phyloP scores from a whole-genome alignment of 1,139 yeast species.

The Insectozyma bohioensis region DNA sequence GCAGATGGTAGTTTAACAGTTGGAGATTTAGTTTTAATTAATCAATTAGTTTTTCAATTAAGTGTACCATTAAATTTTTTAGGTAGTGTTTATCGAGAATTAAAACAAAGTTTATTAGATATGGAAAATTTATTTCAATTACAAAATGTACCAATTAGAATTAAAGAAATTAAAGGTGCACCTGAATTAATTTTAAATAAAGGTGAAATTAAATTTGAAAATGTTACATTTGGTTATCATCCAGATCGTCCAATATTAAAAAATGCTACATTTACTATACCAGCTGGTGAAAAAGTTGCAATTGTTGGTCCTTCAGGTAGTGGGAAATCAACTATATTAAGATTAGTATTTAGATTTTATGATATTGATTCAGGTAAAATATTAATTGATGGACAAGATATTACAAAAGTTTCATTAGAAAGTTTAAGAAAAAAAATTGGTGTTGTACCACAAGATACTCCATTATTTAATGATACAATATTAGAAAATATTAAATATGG shows the following conservation, averaged over 20 bases:
- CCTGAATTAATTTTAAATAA: constrained; percentile 51
- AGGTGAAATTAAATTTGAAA: constrained; percentile 85
- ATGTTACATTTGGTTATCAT: constrained; percentile 90
- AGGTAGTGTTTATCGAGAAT: constrained; percentile 92
- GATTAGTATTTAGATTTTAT: constrained; percentile 85
- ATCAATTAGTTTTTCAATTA: constrained; percentile 92
- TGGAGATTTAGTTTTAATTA: constrained; percentile 94
- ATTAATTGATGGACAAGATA: constrained; percentile 86
- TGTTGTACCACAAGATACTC: constrained; percentile 97
- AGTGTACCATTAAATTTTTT: constrained; percentile 92
- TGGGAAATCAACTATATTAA: constrained; percentile 88
- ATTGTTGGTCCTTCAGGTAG: constrained; percentile 95
- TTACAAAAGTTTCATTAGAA: constrained; percentile 71
- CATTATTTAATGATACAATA: constrained; percentile 88
- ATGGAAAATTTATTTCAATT: constrained; percentile 89
- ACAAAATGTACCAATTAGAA: constrained; percentile 70
- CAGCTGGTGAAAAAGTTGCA: constrained; percentile 89
- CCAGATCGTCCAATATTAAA: constrained; percentile 82
- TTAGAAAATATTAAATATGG: constrained; percentile 89
- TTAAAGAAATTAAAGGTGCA: constrained; percentile 59
- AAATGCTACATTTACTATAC: constrained; percentile 81
- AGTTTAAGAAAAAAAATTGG: constrained; percentile 76
- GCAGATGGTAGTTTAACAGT: constrained; percentile 80
- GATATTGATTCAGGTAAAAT: constrained; percentile 81
- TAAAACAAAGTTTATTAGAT: constrained; percentile 87